A percentile compares a stretch with the other conserved stretches of the same genome.
Evolutionary conservation across 2,329 filamentous ascomycete species (phyloP).

Genomic region (Microthyrium microscopicum): DNA sequence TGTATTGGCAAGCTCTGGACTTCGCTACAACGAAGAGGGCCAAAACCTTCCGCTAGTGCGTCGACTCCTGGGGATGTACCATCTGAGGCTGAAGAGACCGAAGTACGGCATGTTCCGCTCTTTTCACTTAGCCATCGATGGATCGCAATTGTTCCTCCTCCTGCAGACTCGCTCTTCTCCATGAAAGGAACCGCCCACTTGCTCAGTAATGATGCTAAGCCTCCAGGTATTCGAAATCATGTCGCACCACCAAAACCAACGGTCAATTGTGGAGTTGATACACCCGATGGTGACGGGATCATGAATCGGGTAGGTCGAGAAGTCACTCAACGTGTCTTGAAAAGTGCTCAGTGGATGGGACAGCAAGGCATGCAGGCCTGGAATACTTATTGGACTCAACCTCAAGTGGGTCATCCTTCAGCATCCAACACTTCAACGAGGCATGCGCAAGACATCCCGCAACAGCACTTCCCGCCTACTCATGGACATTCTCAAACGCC

Average conservation of each 20-base stretch:
- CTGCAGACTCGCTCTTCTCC: constrained; percentile 53
- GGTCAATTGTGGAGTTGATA: constrained; percentile 51
- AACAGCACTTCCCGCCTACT: constrained; percentile 52
- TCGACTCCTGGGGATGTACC: constrained; percentile 18
- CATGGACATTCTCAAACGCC: constrained; percentile 45
- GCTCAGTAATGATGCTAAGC: constrained; percentile 30
- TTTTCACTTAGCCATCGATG: constrained; percentile 55
- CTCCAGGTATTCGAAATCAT: constrained; percentile 38
- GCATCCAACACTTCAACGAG: constrained; percentile 21
- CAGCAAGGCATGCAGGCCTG: constrained; percentile 63
- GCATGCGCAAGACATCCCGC: constrained; percentile 16
- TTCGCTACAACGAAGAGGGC: constrained; percentile 43
- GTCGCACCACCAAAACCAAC: constrained; percentile 53
- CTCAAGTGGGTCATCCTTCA: constrained; percentile 34
- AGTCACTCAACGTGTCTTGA: constrained; percentile 61
- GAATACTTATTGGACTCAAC: constrained; percentile 61
- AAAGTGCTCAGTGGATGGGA: constrained; percentile 58
- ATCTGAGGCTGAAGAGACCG: constrained; percentile 16
- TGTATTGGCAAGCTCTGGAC: constrained; percentile 92
- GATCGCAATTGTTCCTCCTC: constrained; percentile 60
- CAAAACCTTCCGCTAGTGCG: constrained; percentile 15
- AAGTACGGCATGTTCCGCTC: constrained; percentile 38
- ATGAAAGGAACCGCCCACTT: constrained; percentile 49
- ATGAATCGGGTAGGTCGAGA: constrained; percentile 65
- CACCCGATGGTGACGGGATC: constrained; percentile 54